Conservation (phyloP, 441 rosid genomes). For the Croton laevigatus region DNA sequence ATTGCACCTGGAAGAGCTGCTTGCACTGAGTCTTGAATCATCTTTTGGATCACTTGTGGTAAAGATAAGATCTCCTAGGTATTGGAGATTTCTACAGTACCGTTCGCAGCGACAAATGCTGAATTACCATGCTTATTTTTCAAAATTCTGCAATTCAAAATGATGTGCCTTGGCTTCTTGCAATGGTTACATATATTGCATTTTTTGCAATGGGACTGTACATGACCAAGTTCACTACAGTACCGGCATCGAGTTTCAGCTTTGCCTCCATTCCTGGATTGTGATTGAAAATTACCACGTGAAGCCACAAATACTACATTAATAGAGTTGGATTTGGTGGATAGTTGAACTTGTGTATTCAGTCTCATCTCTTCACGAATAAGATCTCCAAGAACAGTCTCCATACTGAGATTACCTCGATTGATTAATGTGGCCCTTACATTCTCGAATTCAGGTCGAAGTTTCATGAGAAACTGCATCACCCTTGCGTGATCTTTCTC, state of each 20-base stretch:
- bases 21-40: not conserved
- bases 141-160: not conserved
- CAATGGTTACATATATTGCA: conserved; percentile 1
- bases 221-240: not conserved
- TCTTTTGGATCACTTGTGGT: not conserved
- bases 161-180: not conserved
- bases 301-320: not conserved
- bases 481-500: not conserved
- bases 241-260: not conserved
- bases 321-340: not conserved
- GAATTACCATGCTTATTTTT: not conserved
- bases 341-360: not conserved
- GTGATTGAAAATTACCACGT: not conserved
- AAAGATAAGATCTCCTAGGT: not conserved
- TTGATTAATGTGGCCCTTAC: not conserved
- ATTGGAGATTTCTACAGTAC: not conserved
- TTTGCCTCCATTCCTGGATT: not conserved
- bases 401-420: not conserved
- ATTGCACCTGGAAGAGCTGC: conserved; percentile 1
- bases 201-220: conserved; percentile 5
- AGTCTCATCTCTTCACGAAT: not conserved
- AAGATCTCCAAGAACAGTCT: not conserved
- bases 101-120: not conserved
- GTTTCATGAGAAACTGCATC: conserved; percentile 4
- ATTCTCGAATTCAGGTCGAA: not conserved